Percentiles rank a stretch among this genome's conserved stretches.
phyloP scores from a whole-genome alignment of 306 rosid species.

The Gastrolobium villosum region DNA sequence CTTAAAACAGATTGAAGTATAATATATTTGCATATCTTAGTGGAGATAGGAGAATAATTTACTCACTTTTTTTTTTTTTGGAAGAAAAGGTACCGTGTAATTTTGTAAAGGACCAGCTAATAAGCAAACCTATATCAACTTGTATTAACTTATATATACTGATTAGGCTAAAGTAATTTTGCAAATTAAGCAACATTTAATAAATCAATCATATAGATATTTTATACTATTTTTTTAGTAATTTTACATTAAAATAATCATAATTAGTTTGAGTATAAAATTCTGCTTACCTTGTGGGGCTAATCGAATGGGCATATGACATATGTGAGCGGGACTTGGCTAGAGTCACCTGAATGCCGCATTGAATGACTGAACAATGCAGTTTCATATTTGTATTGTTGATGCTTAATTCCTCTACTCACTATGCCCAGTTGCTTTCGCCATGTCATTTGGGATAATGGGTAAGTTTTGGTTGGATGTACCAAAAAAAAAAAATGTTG shows the following conservation, averaged over 20 bases:
- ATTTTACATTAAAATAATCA: not conserved
- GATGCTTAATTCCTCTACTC: not conserved
- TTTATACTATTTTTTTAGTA: not conserved
- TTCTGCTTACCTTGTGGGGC: conserved; percentile 8
- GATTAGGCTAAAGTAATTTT: not conserved
- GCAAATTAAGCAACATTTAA: not conserved
- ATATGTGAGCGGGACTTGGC: no score
- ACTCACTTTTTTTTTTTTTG: no score
- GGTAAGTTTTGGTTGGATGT: not conserved
- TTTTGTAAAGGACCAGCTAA: not conserved
- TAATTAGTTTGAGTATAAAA: not conserved
- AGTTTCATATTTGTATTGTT: not conserved
- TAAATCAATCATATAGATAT: not conserved
- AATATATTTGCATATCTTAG: no score
- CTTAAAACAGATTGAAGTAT: no score
- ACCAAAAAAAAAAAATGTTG: not conserved
- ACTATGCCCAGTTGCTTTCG: conserved; percentile 23
- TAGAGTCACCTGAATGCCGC: not conserved
- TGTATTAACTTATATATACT: not conserved
- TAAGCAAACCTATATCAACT: not conserved
- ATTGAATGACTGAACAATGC: not conserved
- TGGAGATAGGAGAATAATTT: no score
- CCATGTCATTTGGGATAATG: conserved; percentile 1
- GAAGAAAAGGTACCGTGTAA: no score
- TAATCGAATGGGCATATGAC: not conserved